These are phyloP conservation scores for Poa annua DNA, from an alignment of 176 grass and related monocot genomes.

Conservation along the genomic window DNA sequence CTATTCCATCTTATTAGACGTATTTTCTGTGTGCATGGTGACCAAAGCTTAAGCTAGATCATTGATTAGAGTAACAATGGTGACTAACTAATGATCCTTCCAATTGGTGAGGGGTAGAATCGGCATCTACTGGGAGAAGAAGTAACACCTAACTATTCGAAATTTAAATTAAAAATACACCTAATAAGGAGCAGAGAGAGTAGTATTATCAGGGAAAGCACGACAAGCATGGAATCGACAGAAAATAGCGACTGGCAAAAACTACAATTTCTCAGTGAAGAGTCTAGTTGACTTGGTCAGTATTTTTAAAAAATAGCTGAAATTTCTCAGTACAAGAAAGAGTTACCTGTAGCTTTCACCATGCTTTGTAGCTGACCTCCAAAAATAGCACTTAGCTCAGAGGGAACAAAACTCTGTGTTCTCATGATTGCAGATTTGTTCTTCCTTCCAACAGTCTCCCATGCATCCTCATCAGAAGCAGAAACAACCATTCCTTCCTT, in stretches of 20 bases:
- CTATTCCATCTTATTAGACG: neutral
- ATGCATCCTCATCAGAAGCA: constrained; percentile 84
- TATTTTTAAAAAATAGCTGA: neutral
- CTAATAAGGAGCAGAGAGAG: neutral
- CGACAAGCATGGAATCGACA: neutral
- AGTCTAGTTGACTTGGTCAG: neutral
- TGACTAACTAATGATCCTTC: constrained; percentile 8
- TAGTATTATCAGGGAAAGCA: neutral
- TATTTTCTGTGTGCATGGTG: neutral
- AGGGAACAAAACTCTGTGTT: constrained; percentile 87
- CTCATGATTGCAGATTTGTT: constrained; percentile 93
- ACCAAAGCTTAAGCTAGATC: neutral
- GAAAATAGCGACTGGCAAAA: neutral
- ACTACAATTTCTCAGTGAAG: neutral
- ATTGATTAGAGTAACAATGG: neutral
- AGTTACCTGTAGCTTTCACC: constrained; percentile 85
- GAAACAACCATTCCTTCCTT: constrained; percentile 69
- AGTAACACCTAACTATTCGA: neutral
- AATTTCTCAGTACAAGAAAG: constrained; percentile 24
- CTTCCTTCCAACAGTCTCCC: constrained; percentile 97
- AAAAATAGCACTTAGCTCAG: constrained; percentile 92
- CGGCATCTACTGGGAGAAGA: neutral
- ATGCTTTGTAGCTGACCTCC: constrained; percentile 85
- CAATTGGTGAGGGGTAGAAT: neutral
- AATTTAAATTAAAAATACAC: neutral